phyloP scores from a whole-genome alignment of 352 stramenopile species.

The Pythium folliculosum region DNA sequence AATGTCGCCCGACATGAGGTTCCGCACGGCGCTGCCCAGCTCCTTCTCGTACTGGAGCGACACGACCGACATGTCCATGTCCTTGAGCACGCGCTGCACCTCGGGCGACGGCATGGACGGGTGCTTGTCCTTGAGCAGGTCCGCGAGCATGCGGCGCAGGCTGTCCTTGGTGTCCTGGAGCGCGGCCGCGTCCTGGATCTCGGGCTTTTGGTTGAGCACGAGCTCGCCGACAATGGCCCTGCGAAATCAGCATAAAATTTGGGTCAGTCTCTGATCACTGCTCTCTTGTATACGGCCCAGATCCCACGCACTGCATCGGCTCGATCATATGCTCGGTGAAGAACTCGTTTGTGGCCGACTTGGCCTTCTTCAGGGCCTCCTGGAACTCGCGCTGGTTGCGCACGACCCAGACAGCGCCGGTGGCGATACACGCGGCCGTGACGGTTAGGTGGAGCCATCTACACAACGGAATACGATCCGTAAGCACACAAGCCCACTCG shows the following conservation, averaged over 20 bases:
- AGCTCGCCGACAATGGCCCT: constrained; percentile 79
- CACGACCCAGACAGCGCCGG: constrained; percentile 58
- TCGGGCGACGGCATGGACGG: constrained; percentile 42
- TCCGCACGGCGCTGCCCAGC: constrained; percentile 61
- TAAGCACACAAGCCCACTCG: no score
- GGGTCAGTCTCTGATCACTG: neutral
- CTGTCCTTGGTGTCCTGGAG: constrained; percentile 80
- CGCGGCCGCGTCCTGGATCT: constrained; percentile 80
- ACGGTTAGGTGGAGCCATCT: constrained; percentile 71
- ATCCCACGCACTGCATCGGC: constrained; percentile 51
- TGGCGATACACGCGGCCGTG: constrained; percentile 52
- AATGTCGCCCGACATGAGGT: constrained; percentile 84
- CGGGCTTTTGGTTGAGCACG: constrained; percentile 81
- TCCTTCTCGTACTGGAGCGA: constrained; percentile 47
- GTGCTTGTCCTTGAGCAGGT: constrained; percentile 80
- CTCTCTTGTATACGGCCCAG: no score
- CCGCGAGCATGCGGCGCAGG: constrained; percentile 78
- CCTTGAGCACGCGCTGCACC: constrained; percentile 30
- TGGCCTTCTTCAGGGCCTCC: constrained; percentile 44
- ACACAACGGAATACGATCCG: neutral
- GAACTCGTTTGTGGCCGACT: constrained; percentile 58
- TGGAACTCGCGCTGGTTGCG: constrained; percentile 73
- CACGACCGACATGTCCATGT: constrained; percentile 52
- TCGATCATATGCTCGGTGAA: constrained; percentile 81
- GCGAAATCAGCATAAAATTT: constrained; percentile 4